Evolutionary conservation across 2,329 filamentous ascomycete species (phyloP).

Genomic region (Fusarium chuoi): DNA sequence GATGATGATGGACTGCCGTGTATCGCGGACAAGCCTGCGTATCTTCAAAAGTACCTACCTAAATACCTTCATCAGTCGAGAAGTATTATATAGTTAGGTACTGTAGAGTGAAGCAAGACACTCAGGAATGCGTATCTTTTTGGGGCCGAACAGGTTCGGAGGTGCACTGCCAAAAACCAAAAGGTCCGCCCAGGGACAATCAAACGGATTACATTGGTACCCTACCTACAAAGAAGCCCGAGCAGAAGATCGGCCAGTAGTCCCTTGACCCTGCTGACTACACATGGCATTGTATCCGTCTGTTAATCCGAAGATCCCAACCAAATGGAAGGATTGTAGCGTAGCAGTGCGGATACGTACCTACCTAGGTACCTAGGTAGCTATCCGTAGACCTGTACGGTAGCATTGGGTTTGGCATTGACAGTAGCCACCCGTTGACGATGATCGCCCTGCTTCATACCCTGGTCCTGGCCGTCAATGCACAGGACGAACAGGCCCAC

Average conservation of each 20-base stretch:
- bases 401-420: background rate
- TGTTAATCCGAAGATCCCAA: constrained; percentile 38
- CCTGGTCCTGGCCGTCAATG: constrained; percentile 35
- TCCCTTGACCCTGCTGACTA: constrained; percentile 22
- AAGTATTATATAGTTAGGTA: background rate
- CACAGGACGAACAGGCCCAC: constrained; percentile 25
- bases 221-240: background rate
- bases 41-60: background rate
- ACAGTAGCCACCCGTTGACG: constrained; percentile 44
- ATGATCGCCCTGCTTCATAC: constrained; percentile 43
- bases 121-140: background rate
- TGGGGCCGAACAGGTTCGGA: background rate
- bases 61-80: background rate
- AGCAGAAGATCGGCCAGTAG: background rate
- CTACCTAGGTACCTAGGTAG: background rate
- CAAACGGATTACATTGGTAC: background rate
- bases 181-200: background rate
- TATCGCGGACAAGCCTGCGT: background rate
- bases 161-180: background rate
- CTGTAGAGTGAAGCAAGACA: background rate
- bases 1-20: too few species aligned
- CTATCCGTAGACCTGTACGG: background rate
- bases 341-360: constrained; percentile 3
- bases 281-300: constrained; percentile 15
- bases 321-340: constrained; percentile 2